Percentiles rank a stretch among this genome's conserved stretches.
phyloP scores from a whole-genome alignment of 73 alveolate genomes.

The Symbiodinium pilosum region DNA sequence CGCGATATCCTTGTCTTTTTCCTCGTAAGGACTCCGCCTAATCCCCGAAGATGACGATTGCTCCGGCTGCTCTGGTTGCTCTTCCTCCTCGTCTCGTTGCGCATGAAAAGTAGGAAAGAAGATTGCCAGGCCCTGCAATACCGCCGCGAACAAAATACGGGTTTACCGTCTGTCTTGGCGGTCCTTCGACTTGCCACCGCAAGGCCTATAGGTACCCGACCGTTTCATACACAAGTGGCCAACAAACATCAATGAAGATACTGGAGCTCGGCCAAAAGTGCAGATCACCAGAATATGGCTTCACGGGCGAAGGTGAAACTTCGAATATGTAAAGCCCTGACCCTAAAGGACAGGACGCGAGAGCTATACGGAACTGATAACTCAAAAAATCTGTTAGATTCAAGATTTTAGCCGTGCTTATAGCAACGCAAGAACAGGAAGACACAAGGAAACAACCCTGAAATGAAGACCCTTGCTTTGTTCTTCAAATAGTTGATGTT shows the following conservation, averaged over 20 bases:
- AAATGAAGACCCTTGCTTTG: too few relatives aligned
- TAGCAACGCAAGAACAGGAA: too few relatives aligned
- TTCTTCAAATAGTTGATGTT: too few relatives aligned
- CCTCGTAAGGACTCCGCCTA: neutral
- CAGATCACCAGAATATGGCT: neutral
- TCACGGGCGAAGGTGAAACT: neutral
- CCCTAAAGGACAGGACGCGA: neutral
- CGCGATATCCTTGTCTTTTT: neutral
- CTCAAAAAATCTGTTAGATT: neutral
- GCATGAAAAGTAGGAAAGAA: neutral
- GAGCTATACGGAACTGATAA: constrained; percentile 6
- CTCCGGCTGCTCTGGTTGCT: neutral
- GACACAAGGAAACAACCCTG: neutral
- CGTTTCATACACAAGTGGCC: neutral
- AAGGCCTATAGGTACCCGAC: neutral
- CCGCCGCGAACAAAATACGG: neutral
- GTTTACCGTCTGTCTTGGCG: neutral
- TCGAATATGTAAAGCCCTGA: neutral
- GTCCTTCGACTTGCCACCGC: neutral
- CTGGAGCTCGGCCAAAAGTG: neutral
- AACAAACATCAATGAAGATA: neutral
- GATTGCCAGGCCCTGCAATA: neutral
- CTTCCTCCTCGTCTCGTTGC: neutral
- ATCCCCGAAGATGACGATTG: neutral
- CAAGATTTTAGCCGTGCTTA: neutral